Base-by-base conservation (phyloP, 805 yeast species). In the Candida dajiaensis region DNA sequence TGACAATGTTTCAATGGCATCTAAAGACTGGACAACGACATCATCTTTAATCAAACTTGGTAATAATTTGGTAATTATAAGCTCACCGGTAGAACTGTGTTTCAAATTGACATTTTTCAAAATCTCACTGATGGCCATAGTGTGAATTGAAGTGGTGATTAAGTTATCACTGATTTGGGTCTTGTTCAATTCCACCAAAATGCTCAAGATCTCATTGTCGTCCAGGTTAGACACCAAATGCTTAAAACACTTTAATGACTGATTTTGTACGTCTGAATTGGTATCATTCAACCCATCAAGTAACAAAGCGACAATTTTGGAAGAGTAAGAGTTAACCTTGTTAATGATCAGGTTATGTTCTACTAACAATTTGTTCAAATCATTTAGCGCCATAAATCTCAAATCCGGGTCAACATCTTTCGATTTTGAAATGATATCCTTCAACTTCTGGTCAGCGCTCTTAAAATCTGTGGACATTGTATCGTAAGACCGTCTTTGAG, bases 321-420 rank as follows among this genome's bases (percentile, higher is more conserved):
- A 65, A 49, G 69, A 63, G 48, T 60, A 55, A 48, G 49, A 48
- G 46, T 50, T 64, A 46, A 54, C 55, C 50, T 61, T 57, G 56
- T 53, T 53, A 47, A 57, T 56, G 36, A 61, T 58, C 23, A 58
- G 41, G 46, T 48, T 50, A 50, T 51, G 63, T 49, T 55, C 65
- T 42, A 48, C 56, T 20, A 76, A 56, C 41, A 66, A 57, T 57
- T 76, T 76, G 54, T 75, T 78, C 55, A 86, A 71, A 58, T 88
- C 96, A 54, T 77, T 84, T 46, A 88, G 68, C 2, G 90, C 95
- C 96, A 88, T 88, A 66, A 81, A 88, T 61, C 96, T 70, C 53
- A 85, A 68, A 59, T 88, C 96, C 4, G 94, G 85, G 56, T 88
- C 96, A 3, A 81, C 82, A 53, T 82, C 86, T 38, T 69, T 69